These are phyloP conservation scores for Juglanconis sp. DNA, from an alignment of 2,329 filamentous ascomycete genomes.

Conservation along the genomic window DNA sequence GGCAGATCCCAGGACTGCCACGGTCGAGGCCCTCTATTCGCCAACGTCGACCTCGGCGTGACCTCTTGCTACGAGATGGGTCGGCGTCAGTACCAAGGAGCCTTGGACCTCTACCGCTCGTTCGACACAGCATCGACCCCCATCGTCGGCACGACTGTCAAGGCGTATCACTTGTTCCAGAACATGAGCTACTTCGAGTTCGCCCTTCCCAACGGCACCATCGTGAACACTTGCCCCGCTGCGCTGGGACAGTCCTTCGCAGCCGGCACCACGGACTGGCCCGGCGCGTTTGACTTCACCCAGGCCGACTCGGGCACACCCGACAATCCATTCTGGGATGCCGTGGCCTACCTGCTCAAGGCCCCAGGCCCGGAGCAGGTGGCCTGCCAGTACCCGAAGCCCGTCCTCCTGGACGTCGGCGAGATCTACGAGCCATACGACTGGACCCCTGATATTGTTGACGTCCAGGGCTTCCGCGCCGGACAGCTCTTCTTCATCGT, in stretches of 20 bases:
- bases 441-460: slow-evolving; percentile 86
- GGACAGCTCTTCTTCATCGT: slow-evolving; percentile 83
- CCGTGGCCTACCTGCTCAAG: slow-evolving; percentile 68
- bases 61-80: slow-evolving; percentile 77
- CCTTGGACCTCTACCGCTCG: slow-evolving; percentile 48
- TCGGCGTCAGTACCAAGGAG: slow-evolving; percentile 61
- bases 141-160: slow-evolving; percentile 63
- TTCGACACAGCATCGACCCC: slow-evolving; percentile 44
- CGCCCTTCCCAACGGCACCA: slow-evolving; percentile 65
- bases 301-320: slow-evolving; percentile 73
- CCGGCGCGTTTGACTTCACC: slow-evolving; percentile 84
- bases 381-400: slow-evolving; percentile 76
- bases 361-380: slow-evolving; percentile 66
- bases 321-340: slow-evolving; percentile 73
- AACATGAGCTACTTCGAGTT: slow-evolving; percentile 75
- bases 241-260: slow-evolving; percentile 88
- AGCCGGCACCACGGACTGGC: slow-evolving; percentile 84
- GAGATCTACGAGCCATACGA: slow-evolving; percentile 70
- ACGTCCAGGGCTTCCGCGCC: slow-evolving; percentile 78
- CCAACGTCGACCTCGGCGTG: slow-evolving; percentile 64
- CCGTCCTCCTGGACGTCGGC: slow-evolving; percentile 82
- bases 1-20: slow-evolving; percentile 67
- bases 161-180: slow-evolving; percentile 76
- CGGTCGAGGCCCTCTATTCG: slow-evolving; percentile 65
- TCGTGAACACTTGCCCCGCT: slow-evolving; percentile 74